Percentiles rank a stretch among this genome's conserved stretches.
Evolutionary conservation across 1,284 basidiomycete species (phyloP).

Genomic region (Uromyces viciae-fabae): DNA sequence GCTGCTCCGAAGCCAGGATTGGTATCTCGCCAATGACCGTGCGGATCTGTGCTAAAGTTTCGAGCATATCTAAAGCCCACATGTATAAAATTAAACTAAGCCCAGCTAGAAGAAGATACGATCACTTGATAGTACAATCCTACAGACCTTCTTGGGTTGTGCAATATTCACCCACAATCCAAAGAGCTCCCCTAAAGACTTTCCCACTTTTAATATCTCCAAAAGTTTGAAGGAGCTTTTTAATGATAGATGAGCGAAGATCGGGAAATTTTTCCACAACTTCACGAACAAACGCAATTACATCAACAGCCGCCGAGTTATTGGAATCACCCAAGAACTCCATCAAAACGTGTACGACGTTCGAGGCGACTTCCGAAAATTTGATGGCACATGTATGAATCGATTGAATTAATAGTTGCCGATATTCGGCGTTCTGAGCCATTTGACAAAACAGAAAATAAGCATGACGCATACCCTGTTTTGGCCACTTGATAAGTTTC

Average conservation of each 20-base stretch:
- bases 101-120: not conserved
- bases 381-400: constrained; percentile 95
- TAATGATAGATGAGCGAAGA: constrained; percentile 76
- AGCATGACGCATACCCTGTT: not conserved
- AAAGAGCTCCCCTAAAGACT: constrained; percentile 91
- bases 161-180: constrained; percentile 97
- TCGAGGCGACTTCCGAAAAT: constrained; percentile 96
- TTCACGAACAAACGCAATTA: constrained; percentile 92
- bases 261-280: constrained; percentile 97
- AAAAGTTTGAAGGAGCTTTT: constrained; percentile 79
- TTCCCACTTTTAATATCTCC: constrained; percentile 92
- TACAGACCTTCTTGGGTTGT: constrained; percentile 55
- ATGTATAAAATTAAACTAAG: not conserved
- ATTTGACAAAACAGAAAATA: not conserved
- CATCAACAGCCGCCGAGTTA: constrained; percentile 84
- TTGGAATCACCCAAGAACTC: constrained; percentile 96
- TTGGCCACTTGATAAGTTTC: no score
- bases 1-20: constrained; percentile 78
- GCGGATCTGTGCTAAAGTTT: constrained; percentile 74
- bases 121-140: not conserved
- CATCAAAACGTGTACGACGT: constrained; percentile 94
- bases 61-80: constrained; percentile 63
- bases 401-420: constrained; percentile 92
- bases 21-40: constrained; percentile 92
- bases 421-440: constrained; percentile 69